Evolutionary conservation across 768 basidiomycete species (phyloP).

Genomic region (Floccularia luteovirens): DNA sequence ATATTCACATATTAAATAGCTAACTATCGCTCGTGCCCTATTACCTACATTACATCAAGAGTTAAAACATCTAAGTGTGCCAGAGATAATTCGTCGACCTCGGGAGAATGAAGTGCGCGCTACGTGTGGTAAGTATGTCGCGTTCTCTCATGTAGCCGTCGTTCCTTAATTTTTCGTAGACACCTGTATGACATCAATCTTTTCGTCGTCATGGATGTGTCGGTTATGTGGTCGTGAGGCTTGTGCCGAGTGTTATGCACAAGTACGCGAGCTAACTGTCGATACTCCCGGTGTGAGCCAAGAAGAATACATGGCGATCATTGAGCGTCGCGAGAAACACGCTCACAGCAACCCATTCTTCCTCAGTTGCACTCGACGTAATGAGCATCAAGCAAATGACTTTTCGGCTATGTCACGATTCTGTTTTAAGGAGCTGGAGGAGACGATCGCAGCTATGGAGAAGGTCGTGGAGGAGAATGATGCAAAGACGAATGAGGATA

Average conservation of each 20-base stretch:
- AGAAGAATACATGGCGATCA: conserved; percentile 39
- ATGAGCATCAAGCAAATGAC: conserved; percentile 58
- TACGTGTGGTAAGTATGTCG: conserved; percentile 61
- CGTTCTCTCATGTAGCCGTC: conserved; percentile 2
- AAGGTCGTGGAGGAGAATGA: conserved; percentile 26
- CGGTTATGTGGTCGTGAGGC: conserved; percentile 86
- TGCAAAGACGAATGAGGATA: neutral
- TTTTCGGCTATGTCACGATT: conserved; percentile 84
- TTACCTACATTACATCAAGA: conserved; percentile 62
- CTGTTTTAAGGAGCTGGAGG: conserved; percentile 49
- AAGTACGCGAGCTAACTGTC: conserved; percentile 56
- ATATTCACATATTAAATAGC: conserved; percentile 25
- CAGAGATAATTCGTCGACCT: conserved; percentile 60
- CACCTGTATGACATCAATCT: conserved; percentile 90
- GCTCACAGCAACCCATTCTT: conserved; percentile 67
- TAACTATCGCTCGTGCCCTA: conserved; percentile 59
- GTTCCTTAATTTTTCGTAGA: conserved; percentile 36
- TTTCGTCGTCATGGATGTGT: conserved; percentile 88
- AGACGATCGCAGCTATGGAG: conserved; percentile 67
- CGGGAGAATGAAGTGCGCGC: conserved; percentile 79
- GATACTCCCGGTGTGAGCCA: conserved; percentile 40
- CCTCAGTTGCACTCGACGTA: conserved; percentile 60
- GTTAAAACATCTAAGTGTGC: conserved; percentile 46
- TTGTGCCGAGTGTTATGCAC: conserved; percentile 76
- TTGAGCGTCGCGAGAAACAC: conserved; percentile 50